Conservation (phyloP, 768 basidiomycete genomes). For the Hortiboletus flavorubellus region DNA sequence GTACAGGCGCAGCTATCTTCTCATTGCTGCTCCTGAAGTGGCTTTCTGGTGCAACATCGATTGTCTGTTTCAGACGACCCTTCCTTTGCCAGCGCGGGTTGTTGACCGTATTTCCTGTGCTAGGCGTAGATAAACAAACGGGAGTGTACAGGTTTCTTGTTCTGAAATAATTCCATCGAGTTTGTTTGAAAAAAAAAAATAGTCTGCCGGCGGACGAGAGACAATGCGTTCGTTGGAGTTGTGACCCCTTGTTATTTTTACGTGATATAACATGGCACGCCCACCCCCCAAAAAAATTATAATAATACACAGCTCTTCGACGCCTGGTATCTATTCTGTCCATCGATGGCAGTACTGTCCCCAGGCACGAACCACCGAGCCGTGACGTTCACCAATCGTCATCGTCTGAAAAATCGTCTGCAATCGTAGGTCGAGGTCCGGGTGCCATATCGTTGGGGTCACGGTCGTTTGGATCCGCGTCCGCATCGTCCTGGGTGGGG, state of each 20-base stretch:
- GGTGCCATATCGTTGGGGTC: slow-evolving; percentile 11
- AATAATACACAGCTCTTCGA: not conserved
- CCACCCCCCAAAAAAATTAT: not conserved
- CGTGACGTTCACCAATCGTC: slow-evolving; percentile 23
- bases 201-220: not conserved
- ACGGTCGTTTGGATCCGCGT: slow-evolving; percentile 12
- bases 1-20: slow-evolving; percentile 31
- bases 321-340: not conserved
- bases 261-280: not conserved
- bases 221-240: too few relatives aligned
- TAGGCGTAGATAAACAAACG: slow-evolving; percentile 6
- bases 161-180: too few relatives aligned
- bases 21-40: slow-evolving; percentile 34
- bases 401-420: slow-evolving; percentile 27
- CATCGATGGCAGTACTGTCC: not conserved
- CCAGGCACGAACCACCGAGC: not conserved
- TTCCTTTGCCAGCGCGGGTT: slow-evolving; percentile 9
- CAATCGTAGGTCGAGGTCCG: slow-evolving; percentile 2
- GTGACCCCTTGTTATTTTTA: too few relatives aligned
- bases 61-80: slow-evolving; percentile 2
- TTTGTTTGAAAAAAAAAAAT: not conserved
- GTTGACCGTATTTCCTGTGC: not conserved
- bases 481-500: not conserved
- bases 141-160: slow-evolving; percentile 11
- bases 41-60: slow-evolving; percentile 28